These are phyloP conservation scores for Amborella trichopoda DNA, from an alignment of 164 flowering plant genomes.

Conservation along the genomic window DNA sequence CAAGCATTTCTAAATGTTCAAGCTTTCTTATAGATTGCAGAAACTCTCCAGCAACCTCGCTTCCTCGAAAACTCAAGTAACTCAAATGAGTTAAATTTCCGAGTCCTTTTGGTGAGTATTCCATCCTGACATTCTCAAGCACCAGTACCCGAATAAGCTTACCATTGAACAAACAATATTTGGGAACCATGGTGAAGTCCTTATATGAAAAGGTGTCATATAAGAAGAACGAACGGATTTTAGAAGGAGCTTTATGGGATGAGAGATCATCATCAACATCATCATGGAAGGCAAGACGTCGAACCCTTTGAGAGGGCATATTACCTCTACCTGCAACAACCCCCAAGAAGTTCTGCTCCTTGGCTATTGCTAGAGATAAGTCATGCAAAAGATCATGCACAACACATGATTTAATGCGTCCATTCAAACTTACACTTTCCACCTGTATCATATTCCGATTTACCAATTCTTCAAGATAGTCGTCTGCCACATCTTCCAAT, in stretches of 20 bases:
- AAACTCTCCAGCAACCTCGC: too few relatives aligned
- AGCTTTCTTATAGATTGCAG: too few relatives aligned
- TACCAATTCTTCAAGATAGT: slow-evolving; percentile 7
- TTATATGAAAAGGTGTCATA: neutral
- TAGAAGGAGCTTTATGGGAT: neutral
- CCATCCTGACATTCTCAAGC: too few relatives aligned
- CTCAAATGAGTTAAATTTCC: too few relatives aligned
- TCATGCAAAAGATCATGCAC: slow-evolving; percentile 7
- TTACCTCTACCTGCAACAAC: neutral
- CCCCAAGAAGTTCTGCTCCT: slow-evolving; percentile 3
- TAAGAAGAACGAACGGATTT: neutral
- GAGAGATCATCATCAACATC: too few relatives aligned
- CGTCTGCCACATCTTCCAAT: slow-evolving; percentile 10
- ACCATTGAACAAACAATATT: too few relatives aligned
- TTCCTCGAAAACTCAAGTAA: too few relatives aligned
- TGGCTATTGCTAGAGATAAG: slow-evolving; percentile 4
- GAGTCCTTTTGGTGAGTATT: too few relatives aligned
- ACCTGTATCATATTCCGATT: slow-evolving; percentile 9
- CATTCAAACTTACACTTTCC: neutral
- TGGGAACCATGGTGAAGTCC: neutral
- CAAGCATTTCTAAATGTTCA: too few relatives aligned
- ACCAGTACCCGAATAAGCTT: too few relatives aligned
- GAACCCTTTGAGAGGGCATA: neutral
- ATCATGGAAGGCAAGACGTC: neutral
- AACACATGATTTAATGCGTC: slow-evolving; percentile 1